Conservation (phyloP, 2,329 filamentous ascomycete species). For the Ceratocystis diversiconidia region DNA sequence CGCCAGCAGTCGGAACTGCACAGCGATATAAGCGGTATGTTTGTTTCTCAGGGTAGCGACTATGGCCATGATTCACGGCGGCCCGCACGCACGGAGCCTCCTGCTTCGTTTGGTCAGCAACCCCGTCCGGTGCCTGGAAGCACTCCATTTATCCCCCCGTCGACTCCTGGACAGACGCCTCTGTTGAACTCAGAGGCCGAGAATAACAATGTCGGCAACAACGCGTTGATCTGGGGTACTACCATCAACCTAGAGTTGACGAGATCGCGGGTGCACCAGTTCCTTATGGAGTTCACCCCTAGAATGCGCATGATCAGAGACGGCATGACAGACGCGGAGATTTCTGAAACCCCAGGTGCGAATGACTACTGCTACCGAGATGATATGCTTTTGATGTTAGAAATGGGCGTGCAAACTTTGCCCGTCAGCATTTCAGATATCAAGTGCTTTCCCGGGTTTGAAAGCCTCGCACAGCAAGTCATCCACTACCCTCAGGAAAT, state of each 20-base stretch:
- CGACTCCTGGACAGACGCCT: constrained; percentile 14
- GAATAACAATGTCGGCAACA: constrained; percentile 31
- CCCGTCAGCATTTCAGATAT: constrained; percentile 83
- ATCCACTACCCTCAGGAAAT: constrained; percentile 93
- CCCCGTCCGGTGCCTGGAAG: constrained; percentile 23
- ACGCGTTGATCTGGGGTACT: constrained; percentile 71
- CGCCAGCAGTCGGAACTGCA: constrained; percentile 55
- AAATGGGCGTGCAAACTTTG: constrained; percentile 67
- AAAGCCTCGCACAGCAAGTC: constrained; percentile 89
- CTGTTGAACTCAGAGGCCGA: constrained; percentile 57
- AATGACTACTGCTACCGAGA: constrained; percentile 72
- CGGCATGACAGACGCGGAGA: constrained; percentile 65
- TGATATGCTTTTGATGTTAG: constrained; percentile 79
- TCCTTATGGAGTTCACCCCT: constrained; percentile 76
- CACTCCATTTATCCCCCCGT: constrained; percentile 14
- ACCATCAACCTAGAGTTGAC: constrained; percentile 89
- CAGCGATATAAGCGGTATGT: constrained; percentile 76
- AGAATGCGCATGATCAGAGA: constrained; percentile 91
- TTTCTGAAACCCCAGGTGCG: constrained; percentile 52
- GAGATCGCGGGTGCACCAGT: constrained; percentile 56
- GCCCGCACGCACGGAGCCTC: constrained; percentile 6
- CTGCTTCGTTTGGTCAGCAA: constrained; percentile 24
- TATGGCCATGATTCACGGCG: constrained; percentile 22
- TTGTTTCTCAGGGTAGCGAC: constrained; percentile 48
- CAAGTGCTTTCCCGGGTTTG: constrained; percentile 80